Evolutionary conservation across 139 green algal genomes (phyloP), one percentile per base, ranked within the genome.

Genomic region (Zygnema circumcarinatum): DNA sequence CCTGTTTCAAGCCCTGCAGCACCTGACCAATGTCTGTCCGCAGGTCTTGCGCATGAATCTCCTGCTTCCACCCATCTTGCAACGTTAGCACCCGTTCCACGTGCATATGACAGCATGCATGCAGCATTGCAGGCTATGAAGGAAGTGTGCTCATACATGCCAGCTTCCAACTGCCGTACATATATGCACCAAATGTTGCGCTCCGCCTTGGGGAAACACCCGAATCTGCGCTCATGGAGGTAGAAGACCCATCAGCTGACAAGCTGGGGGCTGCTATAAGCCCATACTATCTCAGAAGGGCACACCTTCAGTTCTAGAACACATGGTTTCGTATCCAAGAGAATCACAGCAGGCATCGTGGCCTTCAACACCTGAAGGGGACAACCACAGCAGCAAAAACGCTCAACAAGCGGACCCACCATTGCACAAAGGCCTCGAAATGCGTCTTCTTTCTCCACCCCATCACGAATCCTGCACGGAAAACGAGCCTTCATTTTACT

Each of bases 381-480:
- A n/a, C n/a, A n/a, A n/a, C n/a, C n/a, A n/a, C n/a, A n/a, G n/a
- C n/a, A n/a, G n/a, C n/a, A n/a, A n/a, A n/a, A n/a, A n/a, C n/a
- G n/a, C n/a, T n/a, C n/a, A n/a, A n/a, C n/a, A n/a, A 62, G 47
- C 16, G 16, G 7, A 62, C 80, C 67, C 31, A 91, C 80, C 86
- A 91, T 69, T 22, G 79, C 81, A 36, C 92, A 94, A 3, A 98
- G 91, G 7, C 96, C 96, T 73, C 93, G 69, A 90, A 98, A 98
- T 0, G 94, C 96, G 36, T 97, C 92, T 91, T 98, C 96, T 94
- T 99, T 99, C 91, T 99, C 96, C 0, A 95, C 83, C 74, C 96
- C 96, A 87, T 99, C 96, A 3, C 95, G 87, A 3, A 99, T 92
- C 38, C 90, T 91, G 86, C 81, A 73, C 3, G 29, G 74, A 67